Evolutionary conservation across 2,329 filamentous ascomycete genomes (phyloP).

Genomic region (Aspergillus sp.): DNA sequence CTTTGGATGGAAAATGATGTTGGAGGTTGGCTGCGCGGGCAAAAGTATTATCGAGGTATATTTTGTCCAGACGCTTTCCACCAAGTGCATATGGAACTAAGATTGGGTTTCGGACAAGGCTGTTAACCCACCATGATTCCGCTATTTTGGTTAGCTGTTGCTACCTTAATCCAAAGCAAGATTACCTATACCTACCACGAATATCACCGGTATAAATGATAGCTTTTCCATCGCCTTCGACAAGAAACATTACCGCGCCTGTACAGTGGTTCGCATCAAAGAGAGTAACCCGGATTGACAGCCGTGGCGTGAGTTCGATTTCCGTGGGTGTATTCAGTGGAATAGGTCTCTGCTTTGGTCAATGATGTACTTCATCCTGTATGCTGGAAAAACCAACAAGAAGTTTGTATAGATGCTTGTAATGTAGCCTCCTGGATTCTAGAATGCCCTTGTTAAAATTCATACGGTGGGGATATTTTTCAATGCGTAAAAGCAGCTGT

Average conservation of each 20-base stretch:
- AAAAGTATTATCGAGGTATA: constrained; percentile 89
- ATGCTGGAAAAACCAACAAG: constrained; percentile 41
- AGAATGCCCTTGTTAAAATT: constrained; percentile 73
- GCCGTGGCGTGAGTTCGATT: constrained; percentile 65
- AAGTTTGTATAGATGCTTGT: constrained; percentile 65
- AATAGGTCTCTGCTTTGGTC: constrained; percentile 57
- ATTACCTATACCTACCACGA: constrained; percentile 43
- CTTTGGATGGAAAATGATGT: constrained; percentile 55
- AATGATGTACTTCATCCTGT: constrained; percentile 1
- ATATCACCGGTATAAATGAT: constrained; percentile 87
- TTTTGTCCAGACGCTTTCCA: constrained; percentile 62
- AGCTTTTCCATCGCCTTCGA: constrained; percentile 65
- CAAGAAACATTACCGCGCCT: constrained; percentile 86
- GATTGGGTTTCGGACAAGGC: constrained; percentile 62
- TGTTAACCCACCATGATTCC: constrained; percentile 79
- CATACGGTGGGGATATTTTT: constrained; percentile 71
- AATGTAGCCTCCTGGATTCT: constrained; percentile 66
- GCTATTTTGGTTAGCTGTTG: constrained; percentile 30
- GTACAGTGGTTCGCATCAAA: constrained; percentile 90
- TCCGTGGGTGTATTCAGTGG: constrained; percentile 72
- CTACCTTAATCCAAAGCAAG: not conserved
- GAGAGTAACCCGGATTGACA: constrained; percentile 70
- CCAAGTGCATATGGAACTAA: constrained; percentile 67
- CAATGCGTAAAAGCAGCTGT: constrained; percentile 66
- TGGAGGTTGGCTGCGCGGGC: constrained; percentile 46